These are phyloP conservation scores for Emericellopsis cladophorae DNA, from an alignment of 2,329 filamentous ascomycete species.

Conservation along the genomic window DNA sequence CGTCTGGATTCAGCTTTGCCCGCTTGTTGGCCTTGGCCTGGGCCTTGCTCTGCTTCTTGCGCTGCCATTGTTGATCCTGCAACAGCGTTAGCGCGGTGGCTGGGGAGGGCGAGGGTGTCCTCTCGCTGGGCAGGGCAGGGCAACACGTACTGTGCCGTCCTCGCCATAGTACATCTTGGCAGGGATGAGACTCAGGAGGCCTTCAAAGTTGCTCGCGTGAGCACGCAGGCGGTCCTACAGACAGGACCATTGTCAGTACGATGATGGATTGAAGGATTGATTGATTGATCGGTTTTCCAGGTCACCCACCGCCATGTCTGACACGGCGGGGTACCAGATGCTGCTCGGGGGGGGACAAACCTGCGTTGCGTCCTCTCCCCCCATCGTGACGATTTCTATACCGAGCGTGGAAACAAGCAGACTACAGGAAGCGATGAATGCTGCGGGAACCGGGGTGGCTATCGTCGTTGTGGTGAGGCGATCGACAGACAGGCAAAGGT, in stretches of 20 bases:
- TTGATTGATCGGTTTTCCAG: no score
- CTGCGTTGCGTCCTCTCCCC: no score
- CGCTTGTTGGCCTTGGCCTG: conserved; percentile 71
- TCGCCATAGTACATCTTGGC: conserved; percentile 85
- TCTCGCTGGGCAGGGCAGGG: conserved; percentile 18
- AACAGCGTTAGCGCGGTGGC: neutral
- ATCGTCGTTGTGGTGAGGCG: no score
- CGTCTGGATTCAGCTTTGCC: conserved; percentile 84
- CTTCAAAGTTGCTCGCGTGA: conserved; percentile 68
- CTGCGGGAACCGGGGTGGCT: no score
- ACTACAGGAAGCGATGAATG: no score
- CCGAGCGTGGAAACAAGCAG: no score
- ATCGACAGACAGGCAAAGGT: no score
- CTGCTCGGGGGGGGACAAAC: no score
- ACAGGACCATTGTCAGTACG: neutral
- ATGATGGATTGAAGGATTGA: no score
- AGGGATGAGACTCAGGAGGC: conserved; percentile 75
- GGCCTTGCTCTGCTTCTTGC: conserved; percentile 91
- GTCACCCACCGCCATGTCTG: no score
- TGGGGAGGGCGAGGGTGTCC: neutral
- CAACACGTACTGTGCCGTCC: conserved; percentile 58
- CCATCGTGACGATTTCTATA: no score
- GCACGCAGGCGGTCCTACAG: conserved; percentile 41
- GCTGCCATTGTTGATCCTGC: conserved; percentile 51
- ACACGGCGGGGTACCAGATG: neutral